Base-by-base conservation (phyloP, 352 stramenopile species). In the Pythium coloratum region DNA sequence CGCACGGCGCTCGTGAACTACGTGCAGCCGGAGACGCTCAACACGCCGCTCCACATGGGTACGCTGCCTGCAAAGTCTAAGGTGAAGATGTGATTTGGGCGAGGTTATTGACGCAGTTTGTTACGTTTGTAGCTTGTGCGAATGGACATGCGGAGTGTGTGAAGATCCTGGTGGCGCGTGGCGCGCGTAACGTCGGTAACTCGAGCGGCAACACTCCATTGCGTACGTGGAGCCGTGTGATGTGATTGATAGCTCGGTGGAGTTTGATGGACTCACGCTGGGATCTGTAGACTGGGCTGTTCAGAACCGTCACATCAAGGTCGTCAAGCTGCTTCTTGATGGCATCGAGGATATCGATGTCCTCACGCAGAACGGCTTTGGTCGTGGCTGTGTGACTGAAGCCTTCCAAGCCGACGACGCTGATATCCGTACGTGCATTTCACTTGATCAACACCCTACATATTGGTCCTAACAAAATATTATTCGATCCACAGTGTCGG, bases 1-100 rank as follows among this genome's bases (percentile, higher is more conserved):
- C 64, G 69, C 16, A 61, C 77, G 26, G 71, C 57, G 49, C 57
- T 89, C 20, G 70, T 94, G 33, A 93, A 95, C 71, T 95, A 82
- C 34, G 79, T 83, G 57, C 84, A 95, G 70, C 75, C 85, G 13
- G 78, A 84, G 59, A 86, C 85, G 60, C 73, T 84, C 44, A 94
- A 94, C 73, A 92, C 87, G 44, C 84, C 87, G 30, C 81, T 95
- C 24, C 87, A 95, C 74, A 95, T 95, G 87, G 87, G 85, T 91
- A 71, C 33, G 71, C 42, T 6, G 8, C 12, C 20, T 13, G 8
- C 36, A 12, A 47, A 6, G 54, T 46, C 47, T 24, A 1, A 28
- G 2, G 16, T 16, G 18, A 38, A 40, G 33, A 46, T 13, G 32
- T 33, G 26, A 40, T 30, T 1, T 32, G 46, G n/a, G 13, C 24